Evolutionary conservation across 2,329 filamentous ascomycete genomes (phyloP).

Genomic region (Didymella arachidicola): DNA sequence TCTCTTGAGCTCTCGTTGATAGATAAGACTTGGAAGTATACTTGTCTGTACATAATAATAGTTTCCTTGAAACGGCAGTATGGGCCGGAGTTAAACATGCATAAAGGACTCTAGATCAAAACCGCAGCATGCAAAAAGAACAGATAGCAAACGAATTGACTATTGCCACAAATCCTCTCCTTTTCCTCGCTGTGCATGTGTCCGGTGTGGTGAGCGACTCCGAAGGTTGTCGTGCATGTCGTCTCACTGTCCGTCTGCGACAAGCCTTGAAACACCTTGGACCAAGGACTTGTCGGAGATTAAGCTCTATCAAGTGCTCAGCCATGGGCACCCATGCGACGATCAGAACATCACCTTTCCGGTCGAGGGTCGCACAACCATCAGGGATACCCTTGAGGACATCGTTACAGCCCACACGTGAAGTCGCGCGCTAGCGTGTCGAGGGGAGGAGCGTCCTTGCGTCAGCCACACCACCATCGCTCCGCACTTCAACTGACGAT

Average conservation of each 20-base stretch:
- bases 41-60: constrained; percentile 22
- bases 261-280: constrained; percentile 15
- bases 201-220: background rate
- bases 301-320: constrained; percentile 1
- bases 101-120: background rate
- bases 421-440: constrained; percentile 7
- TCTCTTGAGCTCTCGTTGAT: constrained; percentile 14
- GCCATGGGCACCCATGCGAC: background rate
- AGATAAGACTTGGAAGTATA: constrained; percentile 13
- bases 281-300: constrained; percentile 6
- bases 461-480: background rate
- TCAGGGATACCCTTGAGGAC: background rate
- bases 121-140: background rate
- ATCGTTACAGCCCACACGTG: constrained; percentile 2
- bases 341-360: background rate
- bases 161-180: background rate
- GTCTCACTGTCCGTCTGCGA: constrained; percentile 10
- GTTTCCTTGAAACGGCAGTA: constrained; percentile 2
- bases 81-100: background rate
- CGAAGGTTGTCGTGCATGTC: background rate
- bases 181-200: background rate
- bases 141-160: constrained; percentile 11
- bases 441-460: constrained; percentile 1
- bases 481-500: background rate
- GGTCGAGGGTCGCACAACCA: background rate